phyloP scores from a whole-genome alignment of 1,139 yeast genomes.

The Spathaspora sp. region DNA sequence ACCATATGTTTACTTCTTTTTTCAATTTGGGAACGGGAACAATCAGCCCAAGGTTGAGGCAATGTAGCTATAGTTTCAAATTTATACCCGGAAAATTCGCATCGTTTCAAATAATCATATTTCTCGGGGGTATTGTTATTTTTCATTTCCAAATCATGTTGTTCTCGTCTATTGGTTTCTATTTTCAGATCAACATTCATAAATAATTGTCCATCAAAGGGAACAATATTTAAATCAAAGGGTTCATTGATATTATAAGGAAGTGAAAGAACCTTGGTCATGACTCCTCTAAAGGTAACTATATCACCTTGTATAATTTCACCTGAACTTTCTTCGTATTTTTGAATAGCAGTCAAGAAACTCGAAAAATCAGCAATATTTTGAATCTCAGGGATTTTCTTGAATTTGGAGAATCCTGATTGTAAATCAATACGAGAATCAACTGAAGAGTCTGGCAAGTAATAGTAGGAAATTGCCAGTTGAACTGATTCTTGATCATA shows the following conservation, averaged over 20 bases:
- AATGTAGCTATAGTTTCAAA: conserved; percentile 81
- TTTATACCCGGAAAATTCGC: conserved; percentile 74
- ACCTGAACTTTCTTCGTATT: conserved; percentile 51
- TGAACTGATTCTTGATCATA: conserved; percentile 51
- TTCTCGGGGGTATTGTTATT: conserved; percentile 34
- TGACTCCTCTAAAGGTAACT: conserved; percentile 80
- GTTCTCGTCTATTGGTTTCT: conserved; percentile 29
- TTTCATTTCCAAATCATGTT: conserved; percentile 23
- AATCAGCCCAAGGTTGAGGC: conserved; percentile 71
- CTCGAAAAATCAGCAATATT: conserved; percentile 57
- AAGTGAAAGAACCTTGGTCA: conserved; percentile 64
- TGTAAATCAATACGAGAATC: conserved; percentile 55
- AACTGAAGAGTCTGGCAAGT: conserved; percentile 68
- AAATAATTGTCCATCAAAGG: conserved; percentile 81
- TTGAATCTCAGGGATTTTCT: conserved; percentile 52
- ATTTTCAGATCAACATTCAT: conserved; percentile 59
- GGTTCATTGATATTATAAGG: conserved; percentile 58
- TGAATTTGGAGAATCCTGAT: conserved; percentile 62
- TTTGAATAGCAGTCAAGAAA: conserved; percentile 53
- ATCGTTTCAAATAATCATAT: conserved; percentile 34
- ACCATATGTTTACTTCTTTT: conserved; percentile 57
- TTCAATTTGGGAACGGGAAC: conserved; percentile 66
- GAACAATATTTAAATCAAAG: conserved; percentile 63
- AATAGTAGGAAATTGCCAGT: conserved; percentile 57
- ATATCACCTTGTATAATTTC: conserved; percentile 60